Base-by-base conservation (phyloP, 164 flowering plant genomes). In the Kingdonia uniflora region DNA sequence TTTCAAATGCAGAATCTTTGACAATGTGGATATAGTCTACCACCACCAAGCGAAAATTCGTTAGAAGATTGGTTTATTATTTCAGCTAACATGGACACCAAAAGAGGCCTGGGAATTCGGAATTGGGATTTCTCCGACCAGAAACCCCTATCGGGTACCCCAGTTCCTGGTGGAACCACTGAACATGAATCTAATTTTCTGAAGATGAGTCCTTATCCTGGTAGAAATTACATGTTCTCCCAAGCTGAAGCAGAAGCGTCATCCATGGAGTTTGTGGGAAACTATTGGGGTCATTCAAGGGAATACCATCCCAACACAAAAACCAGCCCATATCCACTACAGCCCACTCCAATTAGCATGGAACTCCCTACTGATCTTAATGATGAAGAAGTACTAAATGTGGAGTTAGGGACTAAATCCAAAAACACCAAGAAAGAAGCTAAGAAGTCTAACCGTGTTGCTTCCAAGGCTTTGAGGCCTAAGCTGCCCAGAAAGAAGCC, bases 401-500 rank as follows among this genome's bases (percentile, higher is more conserved):
- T 19, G 5, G 56, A 59, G 21, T 16, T 24, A 0, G 68, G 49
- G 49, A 43, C 49, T 23, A 69, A 69, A 54, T 19, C 65, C 12
- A 2, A 62, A 20, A 63, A 72, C 64, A 59, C 43, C 8, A 58
- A 50, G 49, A 75, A 67, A 59, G 54, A 50, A 57, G 56, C 64
- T 59, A 62, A 65, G 63, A 65, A 38, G 42, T 45, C 67, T 23
- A 59, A 68, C 57, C 59, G 38, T 24, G 56, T 47, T 29, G 53
- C 62, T 33, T 37, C 75, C 12, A 62, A 70, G 63, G 54, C 38
- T 52, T 56, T 59, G 49, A 72, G 46, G 60, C 71, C 73, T 39
- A 72, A 70, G 64, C 62, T 63, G 25, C 69, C 76, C 20, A 77
- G 57, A 51, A 74, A 68, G 65, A 70, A 57, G 19, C 47, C 63